Evolutionary conservation across 805 yeast species (phyloP).

Genomic region (Metschnikowia orientalis): DNA sequence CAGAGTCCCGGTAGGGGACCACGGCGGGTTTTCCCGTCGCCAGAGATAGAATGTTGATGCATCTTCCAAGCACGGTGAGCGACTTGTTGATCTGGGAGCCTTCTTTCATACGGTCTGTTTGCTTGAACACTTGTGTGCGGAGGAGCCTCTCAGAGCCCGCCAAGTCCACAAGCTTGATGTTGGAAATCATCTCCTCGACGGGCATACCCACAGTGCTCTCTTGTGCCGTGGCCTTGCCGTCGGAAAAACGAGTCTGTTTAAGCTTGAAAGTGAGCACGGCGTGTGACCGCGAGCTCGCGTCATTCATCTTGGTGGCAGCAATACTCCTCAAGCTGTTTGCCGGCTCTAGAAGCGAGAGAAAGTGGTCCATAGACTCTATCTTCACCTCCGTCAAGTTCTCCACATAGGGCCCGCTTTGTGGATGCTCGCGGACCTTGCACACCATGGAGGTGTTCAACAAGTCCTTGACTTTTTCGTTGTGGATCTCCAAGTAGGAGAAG

Average conservation of each 20-base stretch:
- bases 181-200: slow-evolving; percentile 50
- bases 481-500: slow-evolving; percentile 67
- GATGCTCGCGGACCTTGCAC: slow-evolving; percentile 61
- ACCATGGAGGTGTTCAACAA: slow-evolving; percentile 35
- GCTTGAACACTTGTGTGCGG: slow-evolving; percentile 57
- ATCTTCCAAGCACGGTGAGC: slow-evolving; percentile 72
- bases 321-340: slow-evolving; percentile 62
- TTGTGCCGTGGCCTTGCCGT: slow-evolving; percentile 10
- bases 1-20: slow-evolving; percentile 72
- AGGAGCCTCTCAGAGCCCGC: slow-evolving; percentile 78
- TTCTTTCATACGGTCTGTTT: slow-evolving; percentile 56
- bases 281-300: slow-evolving; percentile 71
- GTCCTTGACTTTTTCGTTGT: slow-evolving; percentile 74
- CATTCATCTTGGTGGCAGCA: slow-evolving; percentile 72
- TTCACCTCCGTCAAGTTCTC: slow-evolving; percentile 56
- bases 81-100: slow-evolving; percentile 78
- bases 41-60: slow-evolving; percentile 47
- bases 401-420: slow-evolving; percentile 65
- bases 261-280: slow-evolving; percentile 67
- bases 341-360: slow-evolving; percentile 38
- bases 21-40: slow-evolving; percentile 31
- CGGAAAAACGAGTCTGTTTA: slow-evolving; percentile 49
- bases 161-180: slow-evolving; percentile 66
- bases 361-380: slow-evolving; percentile 48
- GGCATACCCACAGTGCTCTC: slow-evolving; percentile 30